Conservation (phyloP, 1,284 basidiomycete genomes). For the Fistulinella staudtii region DNA sequence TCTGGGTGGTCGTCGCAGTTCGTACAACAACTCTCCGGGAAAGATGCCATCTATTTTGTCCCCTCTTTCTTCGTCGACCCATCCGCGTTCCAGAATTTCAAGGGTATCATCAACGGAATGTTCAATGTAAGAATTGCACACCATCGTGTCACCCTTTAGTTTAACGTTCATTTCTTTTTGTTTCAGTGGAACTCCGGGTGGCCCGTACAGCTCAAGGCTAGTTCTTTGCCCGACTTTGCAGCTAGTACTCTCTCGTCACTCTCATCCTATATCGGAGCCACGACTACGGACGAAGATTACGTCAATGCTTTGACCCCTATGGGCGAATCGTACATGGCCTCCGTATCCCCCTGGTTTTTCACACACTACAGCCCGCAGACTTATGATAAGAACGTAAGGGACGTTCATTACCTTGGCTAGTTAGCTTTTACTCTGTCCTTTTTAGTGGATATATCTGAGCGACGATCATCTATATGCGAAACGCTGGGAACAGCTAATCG, state of each 20-base stretch:
- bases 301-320: conserved; percentile 37
- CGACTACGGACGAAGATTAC: conserved; percentile 46
- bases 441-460: conserved; percentile 57
- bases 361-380: conserved; percentile 64
- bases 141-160: not conserved
- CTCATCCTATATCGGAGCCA: conserved; percentile 42
- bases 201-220: conserved; percentile 52
- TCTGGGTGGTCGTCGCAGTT: conserved; percentile 62
- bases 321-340: conserved; percentile 32
- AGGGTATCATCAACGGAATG: conserved; percentile 52
- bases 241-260: conserved; percentile 34
- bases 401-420: not conserved
- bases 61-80: conserved; percentile 66
- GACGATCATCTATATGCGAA: conserved; percentile 72
- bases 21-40: conserved; percentile 43
- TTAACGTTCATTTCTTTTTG: not conserved
- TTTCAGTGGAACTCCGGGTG: conserved; percentile 63
- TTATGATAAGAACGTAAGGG: conserved; percentile 77
- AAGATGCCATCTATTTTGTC: conserved; percentile 55
- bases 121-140: conserved; percentile 50
- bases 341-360: conserved; percentile 75
- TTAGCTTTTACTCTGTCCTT: conserved; percentile 4
- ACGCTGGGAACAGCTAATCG: conserved; percentile 72
- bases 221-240: conserved; percentile 33
- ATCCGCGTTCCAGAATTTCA: conserved; percentile 45